Conservation (phyloP, 1,139 yeast species). For the Candida sp. region DNA sequence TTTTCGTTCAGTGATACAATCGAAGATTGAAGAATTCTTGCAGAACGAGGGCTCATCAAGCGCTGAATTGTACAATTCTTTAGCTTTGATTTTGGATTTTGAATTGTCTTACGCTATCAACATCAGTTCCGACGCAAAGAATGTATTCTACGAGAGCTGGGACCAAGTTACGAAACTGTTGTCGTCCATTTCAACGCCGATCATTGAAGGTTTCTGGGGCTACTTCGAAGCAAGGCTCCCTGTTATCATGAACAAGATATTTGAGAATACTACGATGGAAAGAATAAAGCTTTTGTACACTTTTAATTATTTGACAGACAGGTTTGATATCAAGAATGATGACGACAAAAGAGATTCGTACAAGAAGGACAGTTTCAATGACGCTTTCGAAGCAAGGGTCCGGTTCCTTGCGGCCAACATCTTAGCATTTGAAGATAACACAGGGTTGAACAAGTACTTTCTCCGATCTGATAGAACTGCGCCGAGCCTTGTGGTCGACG, state of each 20-base stretch:
- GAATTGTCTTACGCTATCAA: slow-evolving; percentile 20
- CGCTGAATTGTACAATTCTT: slow-evolving; percentile 17
- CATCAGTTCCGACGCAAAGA: slow-evolving; percentile 20
- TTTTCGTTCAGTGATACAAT: slow-evolving; percentile 20
- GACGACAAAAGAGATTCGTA: slow-evolving; percentile 30
- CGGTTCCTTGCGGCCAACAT: slow-evolving; percentile 37
- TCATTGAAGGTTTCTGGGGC: slow-evolving; percentile 36
- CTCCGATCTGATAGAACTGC: slow-evolving; percentile 29
- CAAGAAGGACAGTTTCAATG: slow-evolving; percentile 45
- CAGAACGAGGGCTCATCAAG: slow-evolving; percentile 4
- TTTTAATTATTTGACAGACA: slow-evolving; percentile 39
- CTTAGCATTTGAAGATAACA: slow-evolving; percentile 46
- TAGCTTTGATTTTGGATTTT: slow-evolving; percentile 27
- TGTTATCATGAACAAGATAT: slow-evolving; percentile 25
- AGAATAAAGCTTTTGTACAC: slow-evolving; percentile 39
- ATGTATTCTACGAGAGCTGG: slow-evolving; percentile 26
- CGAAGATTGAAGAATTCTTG: slow-evolving; percentile 10
- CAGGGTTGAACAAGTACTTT: slow-evolving; percentile 50
- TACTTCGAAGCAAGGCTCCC: slow-evolving; percentile 38
- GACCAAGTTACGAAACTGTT: slow-evolving; percentile 24
- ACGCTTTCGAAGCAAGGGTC: slow-evolving; percentile 39
- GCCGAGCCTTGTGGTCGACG: slow-evolving; percentile 17
- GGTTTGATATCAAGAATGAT: slow-evolving; percentile 19
- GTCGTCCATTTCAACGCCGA: slow-evolving; percentile 22
- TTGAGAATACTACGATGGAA: slow-evolving; percentile 33